Evolutionary conservation across 495 filamentous ascomycete genomes (phyloP).

Genomic region (Penicillium crystallinum): DNA sequence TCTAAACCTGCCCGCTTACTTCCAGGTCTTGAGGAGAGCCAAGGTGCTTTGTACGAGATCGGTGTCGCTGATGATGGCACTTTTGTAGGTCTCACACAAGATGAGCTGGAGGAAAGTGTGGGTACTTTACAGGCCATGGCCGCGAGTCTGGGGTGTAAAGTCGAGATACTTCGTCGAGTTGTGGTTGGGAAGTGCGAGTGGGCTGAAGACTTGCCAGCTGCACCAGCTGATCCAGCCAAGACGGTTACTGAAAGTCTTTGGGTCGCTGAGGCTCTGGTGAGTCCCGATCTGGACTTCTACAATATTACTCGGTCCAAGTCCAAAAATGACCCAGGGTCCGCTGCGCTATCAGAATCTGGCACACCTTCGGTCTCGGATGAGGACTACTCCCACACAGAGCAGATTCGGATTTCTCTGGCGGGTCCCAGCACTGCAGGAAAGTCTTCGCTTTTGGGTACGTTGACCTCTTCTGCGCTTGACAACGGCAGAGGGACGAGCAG

Average conservation of each 20-base stretch:
- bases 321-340: not conserved
- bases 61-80: conserved; percentile 93
- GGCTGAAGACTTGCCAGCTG: conserved; percentile 40
- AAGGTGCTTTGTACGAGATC: conserved; percentile 92
- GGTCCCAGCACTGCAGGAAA: conserved; percentile 93
- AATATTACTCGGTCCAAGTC: conserved; percentile 12
- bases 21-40: conserved; percentile 84
- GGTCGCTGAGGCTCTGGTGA: conserved; percentile 83
- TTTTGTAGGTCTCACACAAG: conserved; percentile 80
- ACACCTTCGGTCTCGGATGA: conserved; percentile 13
- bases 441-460: conserved; percentile 80
- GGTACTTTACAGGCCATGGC: conserved; percentile 83
- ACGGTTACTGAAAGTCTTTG: conserved; percentile 58
- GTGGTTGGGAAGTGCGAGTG: conserved; percentile 83
- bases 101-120: conserved; percentile 89
- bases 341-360: not conserved
- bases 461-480: conserved; percentile 82
- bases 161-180: conserved; percentile 81
- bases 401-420: conserved; percentile 85
- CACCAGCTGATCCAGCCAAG: conserved; percentile 20
- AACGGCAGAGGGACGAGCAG: conserved; percentile 88
- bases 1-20: conserved; percentile 58
- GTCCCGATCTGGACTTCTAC: conserved; percentile 52
- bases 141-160: conserved; percentile 78
- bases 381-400: conserved; percentile 49